Percentiles rank a stretch among this genome's conserved stretches.
Conservation (phyloP, 75 land plant genomes). For the Azolla pinnata region DNA sequence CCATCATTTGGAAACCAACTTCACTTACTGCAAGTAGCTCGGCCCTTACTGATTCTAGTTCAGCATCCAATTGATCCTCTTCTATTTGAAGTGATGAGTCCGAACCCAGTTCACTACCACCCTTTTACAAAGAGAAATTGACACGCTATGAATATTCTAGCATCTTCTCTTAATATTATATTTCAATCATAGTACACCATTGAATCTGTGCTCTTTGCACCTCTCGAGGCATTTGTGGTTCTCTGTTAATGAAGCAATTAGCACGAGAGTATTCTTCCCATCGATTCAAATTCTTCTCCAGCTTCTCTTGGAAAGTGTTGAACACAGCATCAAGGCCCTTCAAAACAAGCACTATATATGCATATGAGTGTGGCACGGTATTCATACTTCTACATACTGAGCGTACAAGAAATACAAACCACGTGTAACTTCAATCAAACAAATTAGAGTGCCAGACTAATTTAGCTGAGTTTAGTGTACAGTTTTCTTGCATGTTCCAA, state of each 20-base stretch:
- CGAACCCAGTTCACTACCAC: no score
- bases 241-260: constrained; percentile 1
- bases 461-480: no score
- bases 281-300: constrained; percentile 5
- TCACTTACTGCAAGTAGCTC: constrained; percentile 5
- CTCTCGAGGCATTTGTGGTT: no score
- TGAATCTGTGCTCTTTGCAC: no score
- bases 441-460: no score
- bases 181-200: no score
- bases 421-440: neutral
- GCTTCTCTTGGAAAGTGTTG: neutral
- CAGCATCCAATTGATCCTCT: neutral
- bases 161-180: no score
- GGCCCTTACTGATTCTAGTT: neutral
- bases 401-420: neutral
- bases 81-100: neutral
- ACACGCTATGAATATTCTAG: no score
- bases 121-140: no score
- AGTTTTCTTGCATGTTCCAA: no score
- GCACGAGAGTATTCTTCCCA: constrained; percentile 6
- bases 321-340: constrained; percentile 2
- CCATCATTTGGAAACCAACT: no score
- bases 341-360: neutral
- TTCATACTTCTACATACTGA: neutral
- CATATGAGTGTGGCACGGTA: neutral